Evolutionary conservation across 2,329 filamentous ascomycete genomes (phyloP), one percentile per base, ranked within the genome.

Genomic region (Aspergillus sp.): DNA sequence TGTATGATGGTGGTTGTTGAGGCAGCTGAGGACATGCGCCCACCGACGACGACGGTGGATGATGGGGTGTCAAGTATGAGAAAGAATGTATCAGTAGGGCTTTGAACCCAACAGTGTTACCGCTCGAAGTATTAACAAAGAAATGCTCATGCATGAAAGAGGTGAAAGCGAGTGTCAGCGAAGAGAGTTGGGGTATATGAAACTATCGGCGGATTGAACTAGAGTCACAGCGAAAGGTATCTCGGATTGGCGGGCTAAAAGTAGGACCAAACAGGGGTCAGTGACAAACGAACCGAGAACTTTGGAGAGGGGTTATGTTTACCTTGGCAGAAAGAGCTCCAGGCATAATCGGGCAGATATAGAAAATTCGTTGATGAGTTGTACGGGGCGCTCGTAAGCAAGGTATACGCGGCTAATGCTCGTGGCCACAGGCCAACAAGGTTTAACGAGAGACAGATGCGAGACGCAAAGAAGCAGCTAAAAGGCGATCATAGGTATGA

Each of bases 201-300:
- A 55, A 53, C 21, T 51, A 9, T 37, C 33, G 37, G 45, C 40
- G 40, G 40, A 37, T 39, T 43, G 39, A 27, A 39, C 44, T 52
- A 15, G 24, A 43, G 51, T 51, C 46, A 51, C 40, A 23, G 23
- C 17, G 51, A 37, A 54, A 27, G 23, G 47, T 50, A 58, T 55
- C 46, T 54, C 46, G 33, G 39, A 55, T 58, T 55, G 56, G 56
- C 45, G 46, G 51, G 51, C 56, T 58, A 58, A 58, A 57, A 51
- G 46, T 47, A 55, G 56, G 33, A 54, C 27, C 56, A 58, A 31
- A 51, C 56, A 55, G 46, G 51, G 45, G 46, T 58, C 51, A 58
- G 47, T 24, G 31, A 50, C 39, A 54, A 48, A 52, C 40, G 51
- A 27, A 54, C 40, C 15, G 31, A 58, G 46, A 23, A 35, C 40